phyloP scores from a whole-genome alignment of 2,329 filamentous ascomycete genomes.

The Beauveria rudraprayagi region DNA sequence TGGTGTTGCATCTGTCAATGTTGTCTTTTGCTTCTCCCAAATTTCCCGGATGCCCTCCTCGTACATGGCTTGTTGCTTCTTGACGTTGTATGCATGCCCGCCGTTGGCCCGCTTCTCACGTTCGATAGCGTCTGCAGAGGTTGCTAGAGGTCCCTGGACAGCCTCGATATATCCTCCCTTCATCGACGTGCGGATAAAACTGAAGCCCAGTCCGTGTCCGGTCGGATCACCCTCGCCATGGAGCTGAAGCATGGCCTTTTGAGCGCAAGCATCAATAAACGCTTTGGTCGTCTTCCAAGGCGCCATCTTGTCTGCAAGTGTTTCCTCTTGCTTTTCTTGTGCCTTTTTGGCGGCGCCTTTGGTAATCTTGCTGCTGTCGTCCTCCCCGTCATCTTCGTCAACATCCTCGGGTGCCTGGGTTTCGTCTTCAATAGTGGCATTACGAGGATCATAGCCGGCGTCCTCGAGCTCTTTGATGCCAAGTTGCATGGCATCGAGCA shows the following conservation, averaged over 20 bases:
- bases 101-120: constrained; percentile 83
- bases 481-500: constrained; percentile 94
- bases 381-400: constrained; percentile 44
- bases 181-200: constrained; percentile 97
- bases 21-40: constrained; percentile 80
- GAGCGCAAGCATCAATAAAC: constrained; percentile 85
- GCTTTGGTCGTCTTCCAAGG: constrained; percentile 97
- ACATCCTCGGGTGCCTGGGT: constrained; percentile 56
- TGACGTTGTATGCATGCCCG: constrained; percentile 96
- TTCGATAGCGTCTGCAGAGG: constrained; percentile 75
- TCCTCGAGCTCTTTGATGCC: constrained; percentile 86
- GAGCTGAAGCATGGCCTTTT: constrained; percentile 93
- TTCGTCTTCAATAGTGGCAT: constrained; percentile 55
- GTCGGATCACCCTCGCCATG: constrained; percentile 94
- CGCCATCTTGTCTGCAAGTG: constrained; percentile 79
- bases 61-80: constrained; percentile 85
- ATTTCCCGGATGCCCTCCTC: constrained; percentile 86
- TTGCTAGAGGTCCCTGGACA: constrained; percentile 57
- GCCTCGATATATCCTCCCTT: constrained; percentile 91
- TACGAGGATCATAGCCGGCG: constrained; percentile 70
- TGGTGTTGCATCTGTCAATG: constrained; percentile 64
- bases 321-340: constrained; percentile 52
- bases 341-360: constrained; percentile 34
- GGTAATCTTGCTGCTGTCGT: constrained; percentile 31
- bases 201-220: constrained; percentile 87